Conservation (phyloP, 2,329 filamentous ascomycete species). For the Amylocarpus encephaloides region DNA sequence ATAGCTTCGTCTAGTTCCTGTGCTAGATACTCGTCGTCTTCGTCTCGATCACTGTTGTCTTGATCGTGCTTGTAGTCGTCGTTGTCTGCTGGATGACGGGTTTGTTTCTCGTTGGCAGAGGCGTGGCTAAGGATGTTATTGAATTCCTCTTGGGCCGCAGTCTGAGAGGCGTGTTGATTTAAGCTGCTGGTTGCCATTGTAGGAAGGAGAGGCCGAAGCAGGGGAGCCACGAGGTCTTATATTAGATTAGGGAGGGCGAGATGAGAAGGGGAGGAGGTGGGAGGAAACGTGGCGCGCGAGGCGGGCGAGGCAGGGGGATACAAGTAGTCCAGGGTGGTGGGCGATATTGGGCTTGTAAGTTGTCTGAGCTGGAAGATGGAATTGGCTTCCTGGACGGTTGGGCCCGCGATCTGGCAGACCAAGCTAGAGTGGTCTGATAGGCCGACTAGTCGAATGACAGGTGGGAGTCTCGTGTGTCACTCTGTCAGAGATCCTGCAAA, state of each 20-base stretch:
- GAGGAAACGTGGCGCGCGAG: conserved; percentile 3
- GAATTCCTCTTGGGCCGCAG: conserved; percentile 61
- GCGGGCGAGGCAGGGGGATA: not conserved
- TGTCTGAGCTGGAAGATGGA: not conserved
- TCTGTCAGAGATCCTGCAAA: not conserved
- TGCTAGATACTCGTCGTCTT: conserved; percentile 34
- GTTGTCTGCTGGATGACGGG: conserved; percentile 50
- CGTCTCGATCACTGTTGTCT: conserved; percentile 50
- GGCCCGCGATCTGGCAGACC: not conserved
- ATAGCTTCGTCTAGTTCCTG: conserved; percentile 56
- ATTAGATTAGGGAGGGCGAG: conserved; percentile 9
- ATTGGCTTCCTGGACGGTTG: conserved; percentile 6
- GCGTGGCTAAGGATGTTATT: conserved; percentile 55
- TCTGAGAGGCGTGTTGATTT: conserved; percentile 28
- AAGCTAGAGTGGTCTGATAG: conserved; percentile 1
- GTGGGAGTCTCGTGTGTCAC: not conserved
- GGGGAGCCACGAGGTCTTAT: conserved; percentile 18
- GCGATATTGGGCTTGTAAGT: not conserved
- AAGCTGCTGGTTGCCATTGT: conserved; percentile 27
- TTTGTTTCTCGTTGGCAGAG: conserved; percentile 25
- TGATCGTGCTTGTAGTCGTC: conserved; percentile 44
- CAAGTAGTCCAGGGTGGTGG: not conserved
- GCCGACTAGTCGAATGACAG: not conserved
- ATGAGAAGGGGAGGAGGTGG: conserved; percentile 3
- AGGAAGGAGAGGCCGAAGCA: conserved; percentile 7